Evolutionary conservation across 345 rosid species (phyloP), one percentile per base, ranked within the genome.

Genomic region (Dipteronia sinensis): DNA sequence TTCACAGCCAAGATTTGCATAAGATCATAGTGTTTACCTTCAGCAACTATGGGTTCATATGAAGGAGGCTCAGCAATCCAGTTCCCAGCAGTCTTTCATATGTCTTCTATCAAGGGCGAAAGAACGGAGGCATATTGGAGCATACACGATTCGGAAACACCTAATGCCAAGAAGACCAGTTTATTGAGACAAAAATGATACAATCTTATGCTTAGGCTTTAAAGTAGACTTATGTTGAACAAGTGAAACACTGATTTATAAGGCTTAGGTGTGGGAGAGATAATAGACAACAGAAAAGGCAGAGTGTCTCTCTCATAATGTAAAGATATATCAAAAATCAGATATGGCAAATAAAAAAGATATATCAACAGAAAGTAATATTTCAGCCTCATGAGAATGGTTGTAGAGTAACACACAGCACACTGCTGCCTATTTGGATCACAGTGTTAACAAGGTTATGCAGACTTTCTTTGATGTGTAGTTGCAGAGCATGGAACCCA

Each of bases 31-130:
- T 2, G 44, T 67, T 79, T 88, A 90, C 98, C 97, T 88, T 90
- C 84, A 65, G 97, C 90, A 79, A 85, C 86, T 72, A 92, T 89
- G 71, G 98, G 90, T 65, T 90, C 88, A 77, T 89, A 86, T 63
- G 87, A 74, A 61, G 95, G 94, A 81, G 98, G 98, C 69, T 87
- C 85, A 62, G 94, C 97, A 69, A 73, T 84, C 97, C 97, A 93
- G 77, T 85, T 80, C 71, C 98, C 97, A 72, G 73, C 85, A 79
- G 94, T 90, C 96, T 84, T 87, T 95, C 99, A 95, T 90, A 76
- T 92, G 98, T 77, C 97, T 87, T 88, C 98, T 88, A 82, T 95
- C 97, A 72, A 97, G 92, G 65, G 97, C 95, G 93, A 93, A 31
- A 82, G 69, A 66, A 64, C 75, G 85, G 67, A 93, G 89, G 82